Evolutionary conservation across 768 basidiomycete species (phyloP), one percentile per base, ranked within the genome.

Genomic region (Leccinum arenicola): DNA sequence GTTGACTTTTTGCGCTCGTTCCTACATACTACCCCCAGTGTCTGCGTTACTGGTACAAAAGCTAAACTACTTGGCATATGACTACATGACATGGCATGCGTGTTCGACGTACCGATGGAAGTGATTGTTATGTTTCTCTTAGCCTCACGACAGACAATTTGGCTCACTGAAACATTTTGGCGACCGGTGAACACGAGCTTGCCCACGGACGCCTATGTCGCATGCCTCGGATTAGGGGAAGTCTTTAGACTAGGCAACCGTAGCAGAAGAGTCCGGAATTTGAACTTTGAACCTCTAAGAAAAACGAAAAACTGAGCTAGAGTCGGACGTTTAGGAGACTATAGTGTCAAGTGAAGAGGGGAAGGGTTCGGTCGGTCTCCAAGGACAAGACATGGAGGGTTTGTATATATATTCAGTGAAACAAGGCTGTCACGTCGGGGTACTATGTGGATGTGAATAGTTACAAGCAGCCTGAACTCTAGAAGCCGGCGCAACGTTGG

Each of bases 341-440:
- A 6, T 15, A 36, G 33, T 33, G 33, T 33, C 33, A 33, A 36
- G 35, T 14, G 12, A 15, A 36, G 36, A 36, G 36, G 36, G 36
- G 35, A 36, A 36, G 3, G 25, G 50, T 15, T n/a, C 17, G 25
- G 21, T 47, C 49, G 35, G 47, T 36, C 40, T 52, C 38, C 54
- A 53, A 43, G 8, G 14, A 45, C 27, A 35, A 35, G 35, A 35
- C 35, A 35, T 35, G 35, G 35, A 14, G 43, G 43, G 47, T 35
- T 27, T 60, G 27, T 68, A 43, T 68, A 70, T 35, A 35, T 35
- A 35, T 35, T 35, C 35, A 70, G 67, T n/a, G 47, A 27, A 29
- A 31, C 29, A 19, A 17, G 14, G 36, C 15, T 29, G 45, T 35
- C 17, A 7, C 21, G 48, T 64, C 65, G 65, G 67, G 49, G 52